Base-by-base conservation (phyloP, 1,284 basidiomycete species). In the Rhodotorula sp. region DNA sequence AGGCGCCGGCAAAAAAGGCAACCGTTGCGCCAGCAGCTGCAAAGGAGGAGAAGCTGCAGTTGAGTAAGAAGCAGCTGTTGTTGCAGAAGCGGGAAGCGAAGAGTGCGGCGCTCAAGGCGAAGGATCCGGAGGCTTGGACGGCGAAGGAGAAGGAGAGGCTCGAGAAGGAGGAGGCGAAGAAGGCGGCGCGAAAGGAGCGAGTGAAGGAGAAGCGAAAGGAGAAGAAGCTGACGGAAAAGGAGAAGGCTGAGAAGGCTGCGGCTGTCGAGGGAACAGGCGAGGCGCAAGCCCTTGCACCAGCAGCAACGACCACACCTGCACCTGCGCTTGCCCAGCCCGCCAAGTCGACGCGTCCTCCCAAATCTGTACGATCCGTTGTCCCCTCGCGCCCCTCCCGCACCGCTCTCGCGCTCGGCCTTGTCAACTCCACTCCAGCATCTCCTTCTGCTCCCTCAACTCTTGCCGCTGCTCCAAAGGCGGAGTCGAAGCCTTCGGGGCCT, bases 251-350 rank as follows among this genome's bases (percentile, higher is more conserved):
- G 27, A 64, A 36, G 49, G 47, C 60, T n/a, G 27, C 22, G 13
- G 36, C 27, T 59, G 47, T 44, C 39, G 39, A 49, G 49, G 49
- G 27, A 27, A 27, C n/a, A 3, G 58, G 22, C 32, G 29, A n/a
- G 0, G 56, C 67, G 79, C 59, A 71, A 76, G 59, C 78, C 62
- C 73, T 77, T 67, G 66, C 73, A 32, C 70, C 79, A 48, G 75
- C 73, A 80, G 49, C 83, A 81, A 74, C 85, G 83, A 73, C 54
- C 71, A 81, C 78, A 71, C 61, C 61, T 68, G 77, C 58, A 70
- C 78, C 74, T 32, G 72, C 79, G 64, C 76, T 71, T 0, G 68
- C 75, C 47, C 46, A 54, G 10, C 30, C 52, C 13, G 57, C 30
- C n/a, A 59, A 53, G 39, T 46, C 64, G 11, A n/a, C 64, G n/a